phyloP scores from a whole-genome alignment of 805 yeast species.

The Lachancea kluyveri region DNA sequence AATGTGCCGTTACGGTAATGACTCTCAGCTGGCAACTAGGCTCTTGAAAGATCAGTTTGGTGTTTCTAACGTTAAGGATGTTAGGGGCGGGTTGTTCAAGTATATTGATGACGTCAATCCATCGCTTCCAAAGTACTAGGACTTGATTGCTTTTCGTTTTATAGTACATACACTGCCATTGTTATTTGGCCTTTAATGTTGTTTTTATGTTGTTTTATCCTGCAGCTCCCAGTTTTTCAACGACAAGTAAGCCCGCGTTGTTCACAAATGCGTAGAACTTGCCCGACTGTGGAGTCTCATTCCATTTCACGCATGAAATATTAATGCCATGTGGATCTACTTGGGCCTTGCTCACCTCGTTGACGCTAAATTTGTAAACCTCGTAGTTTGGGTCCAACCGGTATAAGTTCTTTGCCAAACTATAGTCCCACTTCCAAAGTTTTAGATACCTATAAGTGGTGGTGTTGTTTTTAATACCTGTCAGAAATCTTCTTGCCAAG shows the following conservation, averaged over 20 bases:
- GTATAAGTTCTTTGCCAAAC: slow-evolving; percentile 32
- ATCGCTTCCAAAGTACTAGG: slow-evolving; percentile 55
- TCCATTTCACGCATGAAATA: slow-evolving; percentile 53
- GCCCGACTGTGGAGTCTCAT: slow-evolving; percentile 38
- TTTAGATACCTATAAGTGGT: slow-evolving; percentile 27
- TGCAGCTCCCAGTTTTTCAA: slow-evolving; percentile 18
- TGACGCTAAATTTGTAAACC: slow-evolving; percentile 23
- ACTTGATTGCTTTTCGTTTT: background rate
- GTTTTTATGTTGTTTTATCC: slow-evolving; percentile 19
- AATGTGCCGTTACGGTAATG: slow-evolving; percentile 85
- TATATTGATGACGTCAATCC: slow-evolving; percentile 63
- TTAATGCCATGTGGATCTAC: slow-evolving; percentile 46
- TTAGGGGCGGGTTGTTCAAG: slow-evolving; percentile 68
- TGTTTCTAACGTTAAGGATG: slow-evolving; percentile 49
- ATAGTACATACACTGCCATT: background rate
- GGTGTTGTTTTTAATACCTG: slow-evolving; percentile 29
- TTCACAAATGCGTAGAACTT: slow-evolving; percentile 38
- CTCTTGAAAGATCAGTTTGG: slow-evolving; percentile 47
- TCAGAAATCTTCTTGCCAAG: slow-evolving; percentile 32
- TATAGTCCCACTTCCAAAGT: slow-evolving; percentile 37
- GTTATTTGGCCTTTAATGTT: too few species aligned
- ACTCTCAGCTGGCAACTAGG: slow-evolving; percentile 72
- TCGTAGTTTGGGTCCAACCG: slow-evolving; percentile 38
- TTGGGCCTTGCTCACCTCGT: slow-evolving; percentile 26
- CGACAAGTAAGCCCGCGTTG: slow-evolving; percentile 27